Evolutionary conservation across 257 asterid species (phyloP).

Genomic region (Ballota nigra): DNA sequence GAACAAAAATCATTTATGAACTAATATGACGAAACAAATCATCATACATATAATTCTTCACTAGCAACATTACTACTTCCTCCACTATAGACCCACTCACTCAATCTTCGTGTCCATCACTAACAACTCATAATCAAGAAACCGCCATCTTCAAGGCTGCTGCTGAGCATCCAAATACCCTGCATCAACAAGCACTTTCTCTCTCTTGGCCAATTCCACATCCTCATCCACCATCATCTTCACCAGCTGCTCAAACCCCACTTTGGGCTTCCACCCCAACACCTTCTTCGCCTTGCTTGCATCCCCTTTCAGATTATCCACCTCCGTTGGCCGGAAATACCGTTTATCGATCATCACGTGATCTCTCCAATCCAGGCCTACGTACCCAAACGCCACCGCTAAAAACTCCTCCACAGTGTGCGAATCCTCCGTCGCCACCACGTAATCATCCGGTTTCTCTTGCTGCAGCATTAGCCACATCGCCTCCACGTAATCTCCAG

Average conservation of each 20-base stretch:
- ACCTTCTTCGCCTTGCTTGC: conserved; percentile 75
- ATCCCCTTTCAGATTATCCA: conserved; percentile 87
- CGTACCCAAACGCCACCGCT: conserved; percentile 68
- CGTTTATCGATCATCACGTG: conserved; percentile 87
- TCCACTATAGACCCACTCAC: conserved; percentile 17
- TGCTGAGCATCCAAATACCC: conserved; percentile 97
- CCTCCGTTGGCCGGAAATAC: conserved; percentile 87
- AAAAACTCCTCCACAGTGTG: conserved; percentile 94
- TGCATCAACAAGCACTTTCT: conserved; percentile 93
- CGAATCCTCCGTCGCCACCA: conserved; percentile 95
- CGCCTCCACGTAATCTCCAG: conserved; percentile 96
- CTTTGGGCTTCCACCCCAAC: conserved; percentile 86
- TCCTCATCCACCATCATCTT: conserved; percentile 99
- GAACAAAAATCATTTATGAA: conserved; percentile 12
- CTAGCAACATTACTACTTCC: background rate
- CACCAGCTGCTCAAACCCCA: conserved; percentile 88
- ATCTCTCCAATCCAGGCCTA: conserved; percentile 85
- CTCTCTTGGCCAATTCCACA: conserved; percentile 87
- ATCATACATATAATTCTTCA: background rate
- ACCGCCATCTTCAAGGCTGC: conserved; percentile 81
- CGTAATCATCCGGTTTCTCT: conserved; percentile 92
- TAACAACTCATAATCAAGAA: background rate
- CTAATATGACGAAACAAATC: conserved; percentile 6
- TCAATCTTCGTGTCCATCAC: background rate
- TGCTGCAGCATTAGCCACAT: conserved; percentile 99